Evolutionary conservation across 306 rosid species (phyloP).

Genomic region (Vigna angularis): DNA sequence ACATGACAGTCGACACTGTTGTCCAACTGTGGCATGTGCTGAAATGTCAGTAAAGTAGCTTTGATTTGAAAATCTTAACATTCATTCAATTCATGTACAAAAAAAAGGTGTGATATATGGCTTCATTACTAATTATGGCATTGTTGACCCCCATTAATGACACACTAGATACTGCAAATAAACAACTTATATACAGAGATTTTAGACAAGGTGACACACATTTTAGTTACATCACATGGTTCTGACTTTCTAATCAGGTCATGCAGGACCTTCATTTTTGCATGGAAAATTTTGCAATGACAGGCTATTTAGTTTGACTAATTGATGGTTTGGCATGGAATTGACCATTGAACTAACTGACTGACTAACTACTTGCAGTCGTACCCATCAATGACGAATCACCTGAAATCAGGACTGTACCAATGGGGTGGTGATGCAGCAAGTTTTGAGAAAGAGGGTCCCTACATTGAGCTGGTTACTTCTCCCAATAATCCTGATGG

Average conservation of each 20-base stretch:
- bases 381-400: constrained; percentile 80
- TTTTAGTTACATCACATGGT: not conserved
- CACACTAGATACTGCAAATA: too few relatives aligned
- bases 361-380: constrained; percentile 59
- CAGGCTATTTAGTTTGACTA: not conserved
- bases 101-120: not conserved
- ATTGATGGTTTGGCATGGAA: not conserved
- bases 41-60: constrained; percentile 14
- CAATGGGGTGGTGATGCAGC: constrained; percentile 86
- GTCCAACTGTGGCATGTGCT: constrained; percentile 39
- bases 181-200: not conserved
- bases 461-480: constrained; percentile 85
- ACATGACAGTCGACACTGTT: constrained; percentile 37
- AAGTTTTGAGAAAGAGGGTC: constrained; percentile 59
- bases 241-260: not conserved
- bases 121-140: not conserved
- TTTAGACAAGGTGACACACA: not conserved
- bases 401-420: constrained; percentile 79
- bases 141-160: not conserved
- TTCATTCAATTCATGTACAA: not conserved
- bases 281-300: not conserved
- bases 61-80: not conserved
- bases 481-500: constrained; percentile 98
- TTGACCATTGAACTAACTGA: not conserved
- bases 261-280: not conserved